Evolutionary conservation across 2,329 filamentous ascomycete species (phyloP).

Genomic region (Claviceps sp.): DNA sequence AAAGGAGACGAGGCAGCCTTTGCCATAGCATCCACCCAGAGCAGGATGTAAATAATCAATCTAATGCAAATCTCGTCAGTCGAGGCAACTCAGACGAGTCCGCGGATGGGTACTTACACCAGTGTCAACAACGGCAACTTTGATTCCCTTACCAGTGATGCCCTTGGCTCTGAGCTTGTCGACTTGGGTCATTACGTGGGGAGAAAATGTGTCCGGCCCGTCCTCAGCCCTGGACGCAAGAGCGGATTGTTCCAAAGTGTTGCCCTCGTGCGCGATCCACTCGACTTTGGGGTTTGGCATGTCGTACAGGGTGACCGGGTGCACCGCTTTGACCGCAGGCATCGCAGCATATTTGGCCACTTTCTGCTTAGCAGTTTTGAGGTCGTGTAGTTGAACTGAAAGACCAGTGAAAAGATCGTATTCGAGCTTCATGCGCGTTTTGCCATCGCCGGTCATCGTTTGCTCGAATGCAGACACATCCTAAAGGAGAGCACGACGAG

Average conservation of each 20-base stretch:
- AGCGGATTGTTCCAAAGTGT: slow-evolving; percentile 9
- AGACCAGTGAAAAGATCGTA: slow-evolving; percentile 40
- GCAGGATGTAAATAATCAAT: slow-evolving; percentile 50
- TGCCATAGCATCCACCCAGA: slow-evolving; percentile 50
- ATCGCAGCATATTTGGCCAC: slow-evolving; percentile 27
- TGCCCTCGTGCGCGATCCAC: slow-evolving; percentile 24
- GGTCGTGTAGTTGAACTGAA: slow-evolving; percentile 37
- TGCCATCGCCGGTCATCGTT: slow-evolving; percentile 19
- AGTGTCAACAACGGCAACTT: slow-evolving; percentile 39
- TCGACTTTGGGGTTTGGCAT: slow-evolving; percentile 32
- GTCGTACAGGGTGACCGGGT: slow-evolving; percentile 31
- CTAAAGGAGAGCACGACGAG: background rate
- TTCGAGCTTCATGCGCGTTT: slow-evolving; percentile 33
- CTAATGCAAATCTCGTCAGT: slow-evolving; percentile 14
- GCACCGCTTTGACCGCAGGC: slow-evolving; percentile 33
- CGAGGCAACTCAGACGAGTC: background rate
- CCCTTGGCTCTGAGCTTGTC: slow-evolving; percentile 36
- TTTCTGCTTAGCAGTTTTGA: slow-evolving; percentile 28
- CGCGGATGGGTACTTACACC: slow-evolving; percentile 27
- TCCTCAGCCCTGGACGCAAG: slow-evolving; percentile 11
- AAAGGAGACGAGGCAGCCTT: slow-evolving; percentile 41
- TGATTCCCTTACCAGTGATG: slow-evolving; percentile 36
- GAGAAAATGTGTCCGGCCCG: slow-evolving; percentile 26
- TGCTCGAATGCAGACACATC: slow-evolving; percentile 10
- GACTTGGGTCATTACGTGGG: slow-evolving; percentile 43